Percentiles rank a stretch among this genome's conserved stretches.
Evolutionary conservation across 2,329 filamentous ascomycete genomes (phyloP).

Genomic region (Taxawa tesnikishii): DNA sequence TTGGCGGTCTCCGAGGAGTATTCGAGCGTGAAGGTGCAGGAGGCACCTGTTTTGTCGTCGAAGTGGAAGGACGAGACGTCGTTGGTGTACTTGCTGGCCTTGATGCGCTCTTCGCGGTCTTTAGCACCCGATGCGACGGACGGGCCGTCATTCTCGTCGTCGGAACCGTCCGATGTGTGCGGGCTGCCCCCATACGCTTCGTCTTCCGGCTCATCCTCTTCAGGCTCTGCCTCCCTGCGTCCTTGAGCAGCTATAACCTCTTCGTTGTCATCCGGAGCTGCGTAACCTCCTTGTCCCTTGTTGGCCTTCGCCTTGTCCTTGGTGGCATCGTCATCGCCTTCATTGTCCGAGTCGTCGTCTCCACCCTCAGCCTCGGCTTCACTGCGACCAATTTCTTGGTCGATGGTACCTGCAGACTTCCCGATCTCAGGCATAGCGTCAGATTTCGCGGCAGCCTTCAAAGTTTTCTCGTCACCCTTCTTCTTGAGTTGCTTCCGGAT

Average conservation of each 20-base stretch:
- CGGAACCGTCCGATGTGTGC: conserved; percentile 21
- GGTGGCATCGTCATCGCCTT: conserved; percentile 44
- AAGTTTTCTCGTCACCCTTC: conserved; percentile 47
- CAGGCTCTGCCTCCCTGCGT: conserved; percentile 45
- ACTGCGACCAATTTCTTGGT: conserved; percentile 32
- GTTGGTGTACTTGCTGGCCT: conserved; percentile 40
- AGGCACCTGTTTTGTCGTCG: conserved; percentile 59
- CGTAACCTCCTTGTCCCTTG: conserved; percentile 70
- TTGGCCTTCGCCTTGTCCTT: conserved; percentile 64
- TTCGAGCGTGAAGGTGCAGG: conserved; percentile 71
- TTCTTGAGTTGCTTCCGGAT: conserved; percentile 70
- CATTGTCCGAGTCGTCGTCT: conserved; percentile 57
- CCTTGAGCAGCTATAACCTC: conserved; percentile 61
- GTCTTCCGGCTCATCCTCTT: conserved; percentile 51
- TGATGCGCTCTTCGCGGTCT: conserved; percentile 52
- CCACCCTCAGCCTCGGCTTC: conserved; percentile 37
- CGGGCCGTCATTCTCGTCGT: conserved; percentile 18
- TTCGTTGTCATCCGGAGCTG: conserved; percentile 85
- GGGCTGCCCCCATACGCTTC: conserved; percentile 37
- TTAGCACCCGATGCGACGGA: conserved; percentile 27
- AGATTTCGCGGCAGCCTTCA: conserved; percentile 40
- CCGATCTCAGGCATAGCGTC: conserved; percentile 69
- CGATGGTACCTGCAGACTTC: conserved; percentile 44
- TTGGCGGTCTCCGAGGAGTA: conserved; percentile 75
- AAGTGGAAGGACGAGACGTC: conserved; percentile 70